Evolutionary conservation across 495 filamentous ascomycete species (phyloP), one percentile per base, ranked within the genome.

Genomic region (Schizothecium vesticola): DNA sequence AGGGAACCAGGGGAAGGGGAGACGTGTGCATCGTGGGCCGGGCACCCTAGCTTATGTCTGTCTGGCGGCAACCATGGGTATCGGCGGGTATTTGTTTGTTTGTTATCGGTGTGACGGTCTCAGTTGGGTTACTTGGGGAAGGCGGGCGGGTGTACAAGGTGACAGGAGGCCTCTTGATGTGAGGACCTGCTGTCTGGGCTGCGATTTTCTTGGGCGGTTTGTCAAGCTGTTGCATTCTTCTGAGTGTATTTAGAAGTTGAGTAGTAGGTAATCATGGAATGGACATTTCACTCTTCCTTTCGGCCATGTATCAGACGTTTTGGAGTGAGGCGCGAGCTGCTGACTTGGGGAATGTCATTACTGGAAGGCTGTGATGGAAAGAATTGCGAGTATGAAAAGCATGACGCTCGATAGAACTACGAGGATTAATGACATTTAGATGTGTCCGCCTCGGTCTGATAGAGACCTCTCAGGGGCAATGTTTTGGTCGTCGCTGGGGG

Each of bases 391-490:
- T n/a, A 2, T 51, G 16, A n/a, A n/a, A n/a, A n/a, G 0, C 43
- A n/a, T 51, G 16, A 4, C 16, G 43, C 43, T 6, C 16, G 19
- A n/a, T 51, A 6, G 43, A 12, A 51, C 16, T n/a, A 51, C 6
- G 16, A 51, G 43, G 19, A 51, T 8, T 9, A 9, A 51, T n/a
- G 19, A n/a, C 43, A 51, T 51, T 19, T 2, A 8, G 19, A 51
- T 7, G 31, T 3, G 43, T n/a, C 43, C 16, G 7, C 43, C 7
- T 51, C 19, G 2, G 43, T 51, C 16, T n/a, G 43, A n/a, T 19
- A n/a, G 19, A n/a, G 43, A 51, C 43, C 43, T 51, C 43, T 59
- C 58, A 59, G 58, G 58, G 58, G 58, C 58, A 59, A 59, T 59
- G 22, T 59, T 59, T 59, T 59, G 58, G 13, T 59, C 6, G 58